phyloP scores from a whole-genome alignment of 2,329 filamentous ascomycete genomes.

The Penicillium verrucosum region DNA sequence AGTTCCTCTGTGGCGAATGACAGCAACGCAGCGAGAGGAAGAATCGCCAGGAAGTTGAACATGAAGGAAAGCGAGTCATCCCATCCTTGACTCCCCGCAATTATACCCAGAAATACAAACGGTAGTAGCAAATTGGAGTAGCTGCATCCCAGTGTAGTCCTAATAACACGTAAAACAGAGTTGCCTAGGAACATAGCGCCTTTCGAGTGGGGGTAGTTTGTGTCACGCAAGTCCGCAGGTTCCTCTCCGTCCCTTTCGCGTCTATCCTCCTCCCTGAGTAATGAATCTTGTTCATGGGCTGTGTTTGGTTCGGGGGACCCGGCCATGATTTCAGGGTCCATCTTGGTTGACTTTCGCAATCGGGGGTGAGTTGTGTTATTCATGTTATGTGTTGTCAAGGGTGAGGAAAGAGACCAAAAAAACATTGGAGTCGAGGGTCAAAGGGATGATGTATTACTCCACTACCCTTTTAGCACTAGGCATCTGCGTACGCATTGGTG shows the following conservation, averaged over 20 bases:
- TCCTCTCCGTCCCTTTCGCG: background rate
- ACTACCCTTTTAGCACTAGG: background rate
- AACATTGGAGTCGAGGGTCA: background rate
- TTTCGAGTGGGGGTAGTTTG: background rate
- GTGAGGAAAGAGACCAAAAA: background rate
- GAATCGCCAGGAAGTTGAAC: slow-evolving; percentile 72
- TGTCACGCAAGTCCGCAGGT: background rate
- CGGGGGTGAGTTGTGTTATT: background rate
- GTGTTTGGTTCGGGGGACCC: background rate
- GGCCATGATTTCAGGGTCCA: background rate
- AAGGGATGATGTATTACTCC: slow-evolving; percentile 2
- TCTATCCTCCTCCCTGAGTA: background rate
- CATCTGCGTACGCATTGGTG: background rate
- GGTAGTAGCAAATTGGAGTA: slow-evolving; percentile 77
- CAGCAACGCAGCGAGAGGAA: slow-evolving; percentile 54
- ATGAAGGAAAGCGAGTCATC: slow-evolving; percentile 65
- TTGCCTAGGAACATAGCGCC: slow-evolving; percentile 48
- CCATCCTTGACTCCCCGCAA: slow-evolving; percentile 59
- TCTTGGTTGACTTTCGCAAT: slow-evolving; percentile 5
- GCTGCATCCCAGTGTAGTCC: slow-evolving; percentile 60
- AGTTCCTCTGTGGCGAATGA: slow-evolving; percentile 58
- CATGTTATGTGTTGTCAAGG: background rate
- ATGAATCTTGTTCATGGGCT: background rate
- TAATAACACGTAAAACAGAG: slow-evolving; percentile 1
- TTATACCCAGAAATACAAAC: slow-evolving; percentile 71